phyloP scores from a whole-genome alignment of 1,139 yeast species.

The Sugiyamaella japonica region DNA sequence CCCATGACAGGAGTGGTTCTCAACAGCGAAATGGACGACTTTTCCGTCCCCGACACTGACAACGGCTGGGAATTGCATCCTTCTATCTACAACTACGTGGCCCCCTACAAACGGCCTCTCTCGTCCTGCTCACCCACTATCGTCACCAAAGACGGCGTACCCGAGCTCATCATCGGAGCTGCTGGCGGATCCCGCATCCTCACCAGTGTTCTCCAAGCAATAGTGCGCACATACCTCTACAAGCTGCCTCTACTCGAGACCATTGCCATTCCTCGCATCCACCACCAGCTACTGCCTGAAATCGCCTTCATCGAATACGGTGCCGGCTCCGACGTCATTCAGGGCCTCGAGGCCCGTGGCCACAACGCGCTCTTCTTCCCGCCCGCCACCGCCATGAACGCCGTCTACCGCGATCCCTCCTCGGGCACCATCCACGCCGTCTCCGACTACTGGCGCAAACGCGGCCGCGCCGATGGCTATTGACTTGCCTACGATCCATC shows the following conservation, averaged over 20 bases:
- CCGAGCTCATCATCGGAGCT: slow-evolving; percentile 79
- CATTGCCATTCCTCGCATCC: slow-evolving; percentile 76
- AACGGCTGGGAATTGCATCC: slow-evolving; percentile 84
- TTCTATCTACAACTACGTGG: slow-evolving; percentile 72
- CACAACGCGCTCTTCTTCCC: slow-evolving; percentile 41
- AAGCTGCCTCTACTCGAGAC: slow-evolving; percentile 61
- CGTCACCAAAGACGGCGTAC: slow-evolving; percentile 50
- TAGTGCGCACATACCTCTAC: slow-evolving; percentile 62
- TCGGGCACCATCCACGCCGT: slow-evolving; percentile 52
- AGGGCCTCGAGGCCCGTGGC: slow-evolving; percentile 43
- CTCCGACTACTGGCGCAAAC: slow-evolving; percentile 58
- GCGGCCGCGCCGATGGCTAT: slow-evolving; percentile 49
- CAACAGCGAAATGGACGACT: slow-evolving; percentile 95
- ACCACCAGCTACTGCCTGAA: slow-evolving; percentile 87
- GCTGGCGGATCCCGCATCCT: slow-evolving; percentile 93
- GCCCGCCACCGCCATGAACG: slow-evolving; percentile 54
- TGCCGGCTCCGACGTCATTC: slow-evolving; percentile 40
- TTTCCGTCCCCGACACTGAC: slow-evolving; percentile 64
- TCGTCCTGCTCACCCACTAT: slow-evolving; percentile 83
- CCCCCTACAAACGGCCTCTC: slow-evolving; percentile 77
- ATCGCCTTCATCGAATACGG: slow-evolving; percentile 58
- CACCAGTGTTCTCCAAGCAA: slow-evolving; percentile 81
- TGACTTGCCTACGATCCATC: slow-evolving; percentile 20
- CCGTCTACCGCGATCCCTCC: slow-evolving; percentile 42
- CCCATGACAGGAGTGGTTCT: slow-evolving; percentile 76